Conservation (phyloP, 768 basidiomycete genomes). For the Boletus patriciae region DNA sequence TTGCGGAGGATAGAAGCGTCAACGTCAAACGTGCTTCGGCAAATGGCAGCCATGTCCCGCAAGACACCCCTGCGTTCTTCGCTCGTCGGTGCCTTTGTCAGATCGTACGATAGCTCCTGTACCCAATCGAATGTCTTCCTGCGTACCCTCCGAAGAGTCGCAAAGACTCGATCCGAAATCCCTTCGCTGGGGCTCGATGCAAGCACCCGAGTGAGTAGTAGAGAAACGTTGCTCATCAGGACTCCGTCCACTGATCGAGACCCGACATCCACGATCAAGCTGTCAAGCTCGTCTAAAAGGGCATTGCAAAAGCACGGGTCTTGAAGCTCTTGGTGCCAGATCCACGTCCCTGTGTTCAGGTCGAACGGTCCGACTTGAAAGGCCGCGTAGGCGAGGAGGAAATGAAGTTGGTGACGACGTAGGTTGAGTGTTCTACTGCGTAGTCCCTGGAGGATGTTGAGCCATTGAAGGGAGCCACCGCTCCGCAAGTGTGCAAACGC, state of each 20-base stretch:
- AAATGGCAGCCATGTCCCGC: not conserved
- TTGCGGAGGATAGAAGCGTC: not conserved
- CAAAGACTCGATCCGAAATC: not conserved
- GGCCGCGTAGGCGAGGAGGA: not conserved
- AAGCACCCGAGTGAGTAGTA: too few species aligned
- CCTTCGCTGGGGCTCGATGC: not conserved
- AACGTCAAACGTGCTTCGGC: not conserved
- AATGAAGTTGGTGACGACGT: not conserved
- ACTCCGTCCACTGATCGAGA: not conserved
- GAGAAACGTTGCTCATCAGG: not conserved
- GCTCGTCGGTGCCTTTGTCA: not conserved
- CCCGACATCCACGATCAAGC: not conserved
- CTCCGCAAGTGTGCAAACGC: not conserved
- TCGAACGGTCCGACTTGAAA: constrained; percentile 25
- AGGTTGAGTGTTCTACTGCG: not conserved
- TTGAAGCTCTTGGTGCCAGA: too few species aligned
- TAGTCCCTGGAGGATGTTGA: not conserved
- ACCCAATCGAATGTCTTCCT: not conserved
- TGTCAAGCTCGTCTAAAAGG: not conserved
- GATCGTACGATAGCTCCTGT: not conserved
- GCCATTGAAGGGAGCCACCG: not conserved
- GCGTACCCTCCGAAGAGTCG: not conserved
- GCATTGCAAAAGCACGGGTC: not conserved
- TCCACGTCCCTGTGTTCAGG: too few species aligned
- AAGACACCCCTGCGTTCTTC: not conserved